phyloP scores from a whole-genome alignment of 768 basidiomycete species.

The Tylopilus sp. region DNA sequence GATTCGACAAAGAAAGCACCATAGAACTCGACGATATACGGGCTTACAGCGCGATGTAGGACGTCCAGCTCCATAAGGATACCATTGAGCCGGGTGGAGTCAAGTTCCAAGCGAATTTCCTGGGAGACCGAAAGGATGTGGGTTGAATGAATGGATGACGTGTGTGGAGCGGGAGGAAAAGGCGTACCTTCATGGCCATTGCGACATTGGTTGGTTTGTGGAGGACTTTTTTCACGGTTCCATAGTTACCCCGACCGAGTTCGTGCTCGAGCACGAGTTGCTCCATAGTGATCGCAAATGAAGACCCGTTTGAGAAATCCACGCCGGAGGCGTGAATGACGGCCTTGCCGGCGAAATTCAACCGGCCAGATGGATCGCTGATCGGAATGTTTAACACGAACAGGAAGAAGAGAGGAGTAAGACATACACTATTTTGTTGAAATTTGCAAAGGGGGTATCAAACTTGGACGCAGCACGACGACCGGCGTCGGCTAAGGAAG shows the following conservation, averaged over 20 bases:
- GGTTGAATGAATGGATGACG: slow-evolving; percentile 10
- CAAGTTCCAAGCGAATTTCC: slow-evolving; percentile 98
- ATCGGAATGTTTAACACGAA: slow-evolving; percentile 3
- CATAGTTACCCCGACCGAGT: slow-evolving; percentile 94
- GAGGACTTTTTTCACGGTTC: slow-evolving; percentile 93
- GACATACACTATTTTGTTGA: slow-evolving; percentile 89
- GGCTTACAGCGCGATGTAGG: slow-evolving; percentile 87
- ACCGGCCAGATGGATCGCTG: slow-evolving; percentile 93
- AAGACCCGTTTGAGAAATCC: slow-evolving; percentile 86
- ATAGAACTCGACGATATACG: slow-evolving; percentile 96
- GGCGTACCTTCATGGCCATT: slow-evolving; percentile 96
- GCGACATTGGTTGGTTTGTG: slow-evolving; percentile 92
- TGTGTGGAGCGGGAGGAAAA: not conserved
- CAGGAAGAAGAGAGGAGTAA: slow-evolving; percentile 6
- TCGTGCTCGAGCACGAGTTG: slow-evolving; percentile 90
- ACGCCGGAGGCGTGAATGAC: slow-evolving; percentile 87
- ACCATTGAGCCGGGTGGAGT: slow-evolving; percentile 87
- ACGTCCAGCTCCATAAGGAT: slow-evolving; percentile 99
- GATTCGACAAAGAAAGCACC: slow-evolving; percentile 99
- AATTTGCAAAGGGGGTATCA: slow-evolving; percentile 85
- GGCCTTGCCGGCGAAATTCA: slow-evolving; percentile 93
- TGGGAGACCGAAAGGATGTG: slow-evolving; percentile 31
- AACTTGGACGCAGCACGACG: slow-evolving; percentile 40
- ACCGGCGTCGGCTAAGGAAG: slow-evolving; percentile 42
- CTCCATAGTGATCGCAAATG: slow-evolving; percentile 92